A percentile compares a stretch with the other conserved stretches of the same genome.
phyloP scores from a whole-genome alignment of 208 protist species.

The Histomonas meleagridis region DNA sequence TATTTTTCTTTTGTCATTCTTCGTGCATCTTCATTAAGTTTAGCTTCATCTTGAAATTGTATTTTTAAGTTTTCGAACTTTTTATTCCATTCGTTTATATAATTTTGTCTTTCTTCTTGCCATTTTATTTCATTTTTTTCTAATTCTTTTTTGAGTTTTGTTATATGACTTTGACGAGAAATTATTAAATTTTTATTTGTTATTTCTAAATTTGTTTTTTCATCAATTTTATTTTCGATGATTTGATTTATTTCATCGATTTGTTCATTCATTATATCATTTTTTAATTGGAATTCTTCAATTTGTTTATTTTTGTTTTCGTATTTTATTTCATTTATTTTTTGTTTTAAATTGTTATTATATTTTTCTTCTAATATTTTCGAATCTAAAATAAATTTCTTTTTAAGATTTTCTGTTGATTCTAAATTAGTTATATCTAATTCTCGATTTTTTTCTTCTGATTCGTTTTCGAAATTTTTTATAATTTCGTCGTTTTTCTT shows the following conservation, averaged over 20 bases:
- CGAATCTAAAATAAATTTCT: neutral
- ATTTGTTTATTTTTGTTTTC: neutral
- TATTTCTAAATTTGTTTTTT: neutral
- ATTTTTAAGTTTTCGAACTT: neutral
- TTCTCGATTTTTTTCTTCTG: neutral
- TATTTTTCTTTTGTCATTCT: neutral
- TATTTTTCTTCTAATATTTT: neutral
- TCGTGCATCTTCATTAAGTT: slow-evolving; percentile 31
- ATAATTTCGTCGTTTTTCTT: neutral
- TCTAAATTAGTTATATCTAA: neutral
- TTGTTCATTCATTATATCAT: neutral
- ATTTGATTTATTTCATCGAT: neutral
- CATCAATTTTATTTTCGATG: neutral
- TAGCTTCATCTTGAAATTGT: slow-evolving; percentile 28
- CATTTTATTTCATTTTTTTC: neutral
- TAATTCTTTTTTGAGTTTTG: neutral
- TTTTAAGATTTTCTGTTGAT: neutral
- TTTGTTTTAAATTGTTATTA: neutral
- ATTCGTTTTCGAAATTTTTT: neutral
- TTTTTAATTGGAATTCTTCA: neutral
- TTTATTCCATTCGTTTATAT: neutral
- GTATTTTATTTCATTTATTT: neutral
- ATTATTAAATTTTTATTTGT: neutral
- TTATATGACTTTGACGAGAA: neutral
- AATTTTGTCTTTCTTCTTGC: neutral